A percentile compares a stretch with the other conserved stretches of the same genome.
These are phyloP conservation scores for Neltuma alba DNA, from an alignment of 306 rosid species.

Conservation along the genomic window DNA sequence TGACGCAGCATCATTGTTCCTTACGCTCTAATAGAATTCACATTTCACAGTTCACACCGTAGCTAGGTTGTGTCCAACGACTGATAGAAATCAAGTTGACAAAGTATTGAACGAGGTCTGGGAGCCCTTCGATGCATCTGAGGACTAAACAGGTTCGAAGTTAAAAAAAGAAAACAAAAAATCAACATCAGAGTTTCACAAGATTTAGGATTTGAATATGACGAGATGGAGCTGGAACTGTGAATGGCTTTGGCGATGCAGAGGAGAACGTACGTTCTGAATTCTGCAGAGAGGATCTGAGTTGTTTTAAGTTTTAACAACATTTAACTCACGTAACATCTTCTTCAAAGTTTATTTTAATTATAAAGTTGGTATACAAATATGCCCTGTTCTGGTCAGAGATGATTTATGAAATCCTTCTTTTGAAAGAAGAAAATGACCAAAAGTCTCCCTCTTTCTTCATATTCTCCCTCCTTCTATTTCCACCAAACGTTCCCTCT, in stretches of 20 bases:
- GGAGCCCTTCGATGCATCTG: too few relatives aligned
- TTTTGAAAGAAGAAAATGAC: background rate
- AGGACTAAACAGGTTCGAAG: too few relatives aligned
- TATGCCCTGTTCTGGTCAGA: background rate
- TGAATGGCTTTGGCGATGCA: too few relatives aligned
- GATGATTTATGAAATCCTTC: background rate
- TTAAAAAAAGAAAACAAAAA: too few relatives aligned
- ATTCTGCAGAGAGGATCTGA: too few relatives aligned
- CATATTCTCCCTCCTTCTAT: background rate
- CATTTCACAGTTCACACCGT: too few relatives aligned
- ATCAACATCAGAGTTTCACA: too few relatives aligned
- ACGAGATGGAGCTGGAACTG: too few relatives aligned
- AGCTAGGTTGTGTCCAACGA: background rate
- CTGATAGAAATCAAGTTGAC: background rate
- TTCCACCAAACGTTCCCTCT: background rate
- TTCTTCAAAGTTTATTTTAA: background rate
- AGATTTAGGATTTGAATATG: background rate
- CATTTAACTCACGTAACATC: background rate
- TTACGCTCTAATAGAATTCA: background rate
- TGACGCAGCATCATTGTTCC: background rate
- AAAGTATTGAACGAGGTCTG: too few relatives aligned
- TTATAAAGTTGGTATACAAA: background rate
- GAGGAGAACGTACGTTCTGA: too few relatives aligned
- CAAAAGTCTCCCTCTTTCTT: background rate
- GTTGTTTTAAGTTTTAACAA: too few relatives aligned